These are phyloP conservation scores for Penicillium italicum DNA, from an alignment of 2,329 filamentous ascomycete genomes.

Conservation along the genomic window DNA sequence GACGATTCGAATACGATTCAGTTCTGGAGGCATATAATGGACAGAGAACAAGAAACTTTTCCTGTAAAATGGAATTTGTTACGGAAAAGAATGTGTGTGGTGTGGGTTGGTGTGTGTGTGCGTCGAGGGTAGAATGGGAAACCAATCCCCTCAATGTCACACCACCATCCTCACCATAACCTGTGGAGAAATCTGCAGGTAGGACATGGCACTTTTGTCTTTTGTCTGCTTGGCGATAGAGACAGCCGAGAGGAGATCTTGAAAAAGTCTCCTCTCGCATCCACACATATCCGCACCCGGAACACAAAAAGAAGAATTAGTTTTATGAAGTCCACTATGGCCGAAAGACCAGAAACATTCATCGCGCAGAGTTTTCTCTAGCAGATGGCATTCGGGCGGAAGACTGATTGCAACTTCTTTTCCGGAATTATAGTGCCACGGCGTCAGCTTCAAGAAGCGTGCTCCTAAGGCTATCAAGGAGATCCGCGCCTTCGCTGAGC, in stretches of 20 bases:
- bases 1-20: conserved; percentile 23
- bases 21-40: conserved; percentile 29
- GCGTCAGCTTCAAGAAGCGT: conserved; percentile 99
- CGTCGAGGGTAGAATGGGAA: not conserved
- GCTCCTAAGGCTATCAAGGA: conserved; percentile 99
- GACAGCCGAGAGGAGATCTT: conserved; percentile 7
- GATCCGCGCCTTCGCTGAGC: conserved; percentile 89
- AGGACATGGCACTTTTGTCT: conserved; percentile 6
- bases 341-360: conserved; percentile 33
- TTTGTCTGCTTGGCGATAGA: conserved; percentile 4
- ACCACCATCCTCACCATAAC: conserved; percentile 7
- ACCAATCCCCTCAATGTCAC: conserved; percentile 8
- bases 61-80: conserved; percentile 22
- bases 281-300: conserved; percentile 15
- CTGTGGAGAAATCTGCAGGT: conserved; percentile 11
- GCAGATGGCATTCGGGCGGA: conserved; percentile 56
- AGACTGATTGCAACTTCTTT: conserved; percentile 58
- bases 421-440: conserved; percentile 70
- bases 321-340: conserved; percentile 68
- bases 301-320: conserved; percentile 51
- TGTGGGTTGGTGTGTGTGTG: conserved; percentile 3
- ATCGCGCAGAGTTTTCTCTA: conserved; percentile 25
- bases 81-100: conserved; percentile 19
- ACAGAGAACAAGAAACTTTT: conserved; percentile 32
- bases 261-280: conserved; percentile 10